Conservation (phyloP, 1,139 yeast species). For the Zygotorulaspora mrakii region DNA sequence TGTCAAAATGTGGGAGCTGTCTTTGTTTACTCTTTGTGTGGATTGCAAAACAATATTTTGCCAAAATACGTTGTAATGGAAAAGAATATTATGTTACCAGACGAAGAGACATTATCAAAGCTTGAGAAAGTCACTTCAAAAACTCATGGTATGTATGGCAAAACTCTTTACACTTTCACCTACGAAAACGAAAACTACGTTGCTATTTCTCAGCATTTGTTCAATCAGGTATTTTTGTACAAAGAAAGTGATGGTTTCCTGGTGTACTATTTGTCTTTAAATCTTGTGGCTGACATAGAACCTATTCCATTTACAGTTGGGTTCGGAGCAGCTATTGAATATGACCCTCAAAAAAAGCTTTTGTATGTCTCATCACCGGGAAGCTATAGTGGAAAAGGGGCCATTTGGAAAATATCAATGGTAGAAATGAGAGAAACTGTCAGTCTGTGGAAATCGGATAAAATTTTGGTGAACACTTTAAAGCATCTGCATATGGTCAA, state of each 20-base stretch:
- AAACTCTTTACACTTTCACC: slow-evolving; percentile 13
- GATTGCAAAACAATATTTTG: slow-evolving; percentile 11
- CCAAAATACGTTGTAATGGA: slow-evolving; percentile 20
- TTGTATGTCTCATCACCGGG: slow-evolving; percentile 42
- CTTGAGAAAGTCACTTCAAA: slow-evolving; percentile 16
- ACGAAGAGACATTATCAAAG: slow-evolving; percentile 12
- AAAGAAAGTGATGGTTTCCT: slow-evolving; percentile 19
- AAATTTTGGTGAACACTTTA: slow-evolving; percentile 11
- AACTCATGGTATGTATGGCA: slow-evolving; percentile 27
- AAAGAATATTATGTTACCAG: slow-evolving; percentile 13
- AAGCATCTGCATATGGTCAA: slow-evolving; percentile 15
- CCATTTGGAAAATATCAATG: slow-evolving; percentile 42
- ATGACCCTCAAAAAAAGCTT: slow-evolving; percentile 15
- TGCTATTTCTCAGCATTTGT: slow-evolving; percentile 26
- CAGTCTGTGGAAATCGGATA: slow-evolving; percentile 10
- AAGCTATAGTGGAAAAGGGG: slow-evolving; percentile 41
- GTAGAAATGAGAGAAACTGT: slow-evolving; percentile 19
- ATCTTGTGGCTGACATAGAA: slow-evolving; percentile 15
- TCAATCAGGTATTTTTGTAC: slow-evolving; percentile 38
- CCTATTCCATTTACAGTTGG: slow-evolving; percentile 38
- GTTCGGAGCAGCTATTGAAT: slow-evolving; percentile 31
- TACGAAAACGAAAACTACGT: slow-evolving; percentile 13
- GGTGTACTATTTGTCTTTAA: slow-evolving; percentile 16
- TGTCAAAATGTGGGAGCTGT: slow-evolving; percentile 39
- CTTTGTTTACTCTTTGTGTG: slow-evolving; percentile 24